Base-by-base conservation (phyloP, 2,329 filamentous ascomycete species). In the Fusarium transvaalense region DNA sequence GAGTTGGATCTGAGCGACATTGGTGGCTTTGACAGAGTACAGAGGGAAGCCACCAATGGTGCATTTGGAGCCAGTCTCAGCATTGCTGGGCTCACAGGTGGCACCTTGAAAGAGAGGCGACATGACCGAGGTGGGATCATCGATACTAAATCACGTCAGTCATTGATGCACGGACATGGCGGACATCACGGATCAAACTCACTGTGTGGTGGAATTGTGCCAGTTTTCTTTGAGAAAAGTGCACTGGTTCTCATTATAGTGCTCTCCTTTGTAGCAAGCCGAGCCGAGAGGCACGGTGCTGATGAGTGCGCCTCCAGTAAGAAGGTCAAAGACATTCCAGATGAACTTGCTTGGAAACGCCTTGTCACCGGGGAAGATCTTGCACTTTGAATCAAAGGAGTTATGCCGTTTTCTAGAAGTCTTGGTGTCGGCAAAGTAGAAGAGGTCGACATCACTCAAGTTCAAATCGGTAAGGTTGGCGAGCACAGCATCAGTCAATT, bases 1-100 rank as follows among this genome's bases (percentile, higher is more conserved):
- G 2, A 82, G 78, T 70, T 84, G 83, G 34, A 85, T 78, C 59
- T 85, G 81, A 10, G 78, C 77, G 5, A 82, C 81, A n/a, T 75
- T 81, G 25, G 75, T 79, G 13, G 76, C 79, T 37, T 81, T 78
- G 55, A 85, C 76, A 0, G 79, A 78, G 61, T 83, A 84, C 3
- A 74, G 69, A 0, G 82, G 81, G 66, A 80, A 81, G 15, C 78
- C 82, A 9, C 83, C 82, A 0, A 82, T 61, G 3, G 76, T 80
- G 64, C 82, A 83, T 35, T 64, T 62, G 14, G 56, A 58, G n/a
- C 58, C 60, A 21, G 51, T 37, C 13, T 65, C 69, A 29, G 72
- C 74, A 34, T 77, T 73, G 7, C 29, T n/a, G 2, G 78, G 78
- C 57, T 77, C 68, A 41, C 80, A 82, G 1, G 79, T 81, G 5